phyloP scores from a whole-genome alignment of 1,284 basidiomycete genomes.

The Schizophyllum commune region DNA sequence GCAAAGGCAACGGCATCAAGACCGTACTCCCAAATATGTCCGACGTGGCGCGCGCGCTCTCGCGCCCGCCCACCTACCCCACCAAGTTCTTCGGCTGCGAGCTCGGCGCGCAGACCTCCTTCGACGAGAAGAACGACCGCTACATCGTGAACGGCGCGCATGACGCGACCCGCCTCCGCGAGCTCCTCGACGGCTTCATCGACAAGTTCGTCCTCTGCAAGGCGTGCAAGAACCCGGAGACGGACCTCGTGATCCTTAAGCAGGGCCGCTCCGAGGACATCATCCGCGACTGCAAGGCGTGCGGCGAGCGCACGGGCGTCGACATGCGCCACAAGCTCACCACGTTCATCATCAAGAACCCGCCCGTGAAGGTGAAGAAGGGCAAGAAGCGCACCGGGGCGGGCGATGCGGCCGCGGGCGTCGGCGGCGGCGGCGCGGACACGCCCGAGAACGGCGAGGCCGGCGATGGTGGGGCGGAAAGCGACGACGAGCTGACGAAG shows the following conservation, averaged over 20 bases:
- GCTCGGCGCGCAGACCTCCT: constrained; percentile 94
- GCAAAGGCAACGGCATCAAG: constrained; percentile 99
- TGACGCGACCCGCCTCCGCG: constrained; percentile 85
- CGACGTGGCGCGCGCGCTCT: constrained; percentile 93
- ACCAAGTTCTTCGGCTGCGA: constrained; percentile 99
- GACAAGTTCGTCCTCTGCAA: constrained; percentile 97
- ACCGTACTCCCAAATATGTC: constrained; percentile 98
- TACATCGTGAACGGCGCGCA: constrained; percentile 99
- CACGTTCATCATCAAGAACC: constrained; percentile 97
- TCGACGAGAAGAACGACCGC: constrained; percentile 94
- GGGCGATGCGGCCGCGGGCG: constrained; percentile 43
- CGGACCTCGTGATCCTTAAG: constrained; percentile 89
- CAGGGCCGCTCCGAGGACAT: constrained; percentile 70
- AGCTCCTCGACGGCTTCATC: constrained; percentile 96
- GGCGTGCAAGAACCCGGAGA: constrained; percentile 99
- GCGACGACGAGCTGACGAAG: constrained; percentile 76
- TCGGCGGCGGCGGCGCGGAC: constrained; percentile 39
- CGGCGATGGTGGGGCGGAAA: constrained; percentile 43
- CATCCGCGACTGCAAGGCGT: constrained; percentile 97
- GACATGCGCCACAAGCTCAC: constrained; percentile 98
- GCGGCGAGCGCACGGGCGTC: constrained; percentile 85
- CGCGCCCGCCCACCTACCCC: constrained; percentile 91
- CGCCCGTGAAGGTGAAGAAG: constrained; percentile 83
- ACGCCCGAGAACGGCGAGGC: constrained; percentile 30
- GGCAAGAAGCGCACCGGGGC: constrained; percentile 55